Conservation (phyloP, 371 early-diverging fungal genomes). For the Haplosporangium sp. region DNA sequence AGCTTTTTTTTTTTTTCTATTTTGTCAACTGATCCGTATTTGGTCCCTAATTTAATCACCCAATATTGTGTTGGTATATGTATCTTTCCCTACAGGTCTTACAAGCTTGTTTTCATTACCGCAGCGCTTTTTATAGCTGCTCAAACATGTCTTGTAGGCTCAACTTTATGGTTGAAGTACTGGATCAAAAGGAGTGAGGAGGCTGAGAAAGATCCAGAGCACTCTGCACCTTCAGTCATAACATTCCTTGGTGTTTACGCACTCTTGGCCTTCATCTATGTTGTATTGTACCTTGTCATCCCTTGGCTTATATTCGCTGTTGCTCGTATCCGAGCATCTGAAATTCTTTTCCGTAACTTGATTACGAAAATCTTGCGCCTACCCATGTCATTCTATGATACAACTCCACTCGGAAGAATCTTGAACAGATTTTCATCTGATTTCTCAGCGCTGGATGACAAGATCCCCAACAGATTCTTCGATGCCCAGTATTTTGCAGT, state of each 20-base stretch:
- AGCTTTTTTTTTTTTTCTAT: not conserved
- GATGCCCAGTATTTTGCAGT: conserved; percentile 64
- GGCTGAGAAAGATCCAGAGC: not conserved
- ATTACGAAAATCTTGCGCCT: conserved; percentile 66
- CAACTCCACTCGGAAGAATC: conserved; percentile 85
- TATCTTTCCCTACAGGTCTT: conserved; percentile 1
- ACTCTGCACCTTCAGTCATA: not conserved
- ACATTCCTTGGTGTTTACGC: conserved; percentile 38
- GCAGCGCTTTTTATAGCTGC: conserved; percentile 23
- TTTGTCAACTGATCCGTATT: not conserved
- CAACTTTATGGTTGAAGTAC: conserved; percentile 40
- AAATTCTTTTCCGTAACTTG: conserved; percentile 57
- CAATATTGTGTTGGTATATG: not conserved
- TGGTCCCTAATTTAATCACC: not conserved
- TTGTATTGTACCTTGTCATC: conserved; percentile 28
- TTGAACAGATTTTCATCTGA: conserved; percentile 92
- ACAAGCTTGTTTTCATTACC: not conserved
- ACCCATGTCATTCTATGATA: conserved; percentile 82
- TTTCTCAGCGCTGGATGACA: conserved; percentile 84
- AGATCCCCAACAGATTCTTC: conserved; percentile 72
- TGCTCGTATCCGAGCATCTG: conserved; percentile 59
- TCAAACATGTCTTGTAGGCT: conserved; percentile 29
- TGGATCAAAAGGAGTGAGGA: conserved; percentile 31
- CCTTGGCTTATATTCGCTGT: conserved; percentile 55
- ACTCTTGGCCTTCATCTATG: conserved; percentile 25